These are phyloP conservation scores for Dictyostelium intermedium DNA, from an alignment of 78 protist species.

Conservation along the genomic window DNA sequence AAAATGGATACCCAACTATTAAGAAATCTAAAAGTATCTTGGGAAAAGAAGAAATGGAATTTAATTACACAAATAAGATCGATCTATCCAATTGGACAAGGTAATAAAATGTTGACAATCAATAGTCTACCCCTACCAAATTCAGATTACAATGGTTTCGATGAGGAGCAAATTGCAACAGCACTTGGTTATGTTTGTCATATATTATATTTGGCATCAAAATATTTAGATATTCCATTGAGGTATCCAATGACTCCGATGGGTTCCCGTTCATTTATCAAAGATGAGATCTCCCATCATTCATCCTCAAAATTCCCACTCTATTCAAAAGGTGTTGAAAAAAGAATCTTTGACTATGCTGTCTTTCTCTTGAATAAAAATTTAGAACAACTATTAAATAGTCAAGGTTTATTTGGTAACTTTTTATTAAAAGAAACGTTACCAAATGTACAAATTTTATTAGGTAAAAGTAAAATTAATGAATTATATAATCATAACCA, in stretches of 20 bases:
- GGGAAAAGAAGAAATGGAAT: slow-evolving; percentile 72
- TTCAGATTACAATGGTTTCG: slow-evolving; percentile 81
- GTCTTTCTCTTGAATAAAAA: slow-evolving; percentile 80
- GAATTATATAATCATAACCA: not conserved
- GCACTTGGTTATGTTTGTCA: slow-evolving; percentile 84
- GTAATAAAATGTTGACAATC: slow-evolving; percentile 35
- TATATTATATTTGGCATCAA: slow-evolving; percentile 38
- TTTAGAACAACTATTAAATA: slow-evolving; percentile 66
- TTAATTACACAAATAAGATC: slow-evolving; percentile 50
- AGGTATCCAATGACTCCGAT: slow-evolving; percentile 83
- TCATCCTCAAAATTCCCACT: slow-evolving; percentile 73
- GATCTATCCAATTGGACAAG: slow-evolving; percentile 58
- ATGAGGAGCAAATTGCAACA: slow-evolving; percentile 79
- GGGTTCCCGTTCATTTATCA: slow-evolving; percentile 79
- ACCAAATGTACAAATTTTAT: slow-evolving; percentile 75
- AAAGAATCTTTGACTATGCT: slow-evolving; percentile 76
- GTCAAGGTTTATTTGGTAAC: slow-evolving; percentile 60
- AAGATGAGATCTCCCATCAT: slow-evolving; percentile 74
- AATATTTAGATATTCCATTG: slow-evolving; percentile 73
- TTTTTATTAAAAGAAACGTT: slow-evolving; percentile 74
- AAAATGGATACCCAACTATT: slow-evolving; percentile 22
- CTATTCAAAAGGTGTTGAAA: slow-evolving; percentile 67
- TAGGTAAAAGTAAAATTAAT: slow-evolving; percentile 41
- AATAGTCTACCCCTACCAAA: slow-evolving; percentile 67
- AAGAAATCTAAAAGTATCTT: not conserved